A percentile compares a stretch with the other conserved stretches of the same genome.
These are phyloP conservation scores for Lachnellula arida DNA, from an alignment of 2,329 filamentous ascomycete genomes.

Conservation along the genomic window DNA sequence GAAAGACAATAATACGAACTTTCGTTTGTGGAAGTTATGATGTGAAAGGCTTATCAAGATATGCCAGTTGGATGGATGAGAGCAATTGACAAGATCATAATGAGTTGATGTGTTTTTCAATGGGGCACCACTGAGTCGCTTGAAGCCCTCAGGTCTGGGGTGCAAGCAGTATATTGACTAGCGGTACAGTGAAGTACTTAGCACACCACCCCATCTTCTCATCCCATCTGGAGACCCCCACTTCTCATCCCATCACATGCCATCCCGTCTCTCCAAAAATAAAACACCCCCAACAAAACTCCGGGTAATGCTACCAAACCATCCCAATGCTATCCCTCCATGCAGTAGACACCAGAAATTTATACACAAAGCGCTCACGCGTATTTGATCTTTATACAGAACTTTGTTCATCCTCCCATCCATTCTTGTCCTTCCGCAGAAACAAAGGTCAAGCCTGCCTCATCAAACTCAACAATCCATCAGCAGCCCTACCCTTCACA, in stretches of 20 bases:
- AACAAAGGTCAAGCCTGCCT: neutral
- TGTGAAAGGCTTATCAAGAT: no score
- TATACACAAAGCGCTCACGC: neutral
- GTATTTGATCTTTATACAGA: neutral
- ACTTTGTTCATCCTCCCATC: neutral
- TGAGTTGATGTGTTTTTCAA: no score
- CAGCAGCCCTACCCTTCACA: conserved; percentile 46
- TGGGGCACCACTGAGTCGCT: no score
- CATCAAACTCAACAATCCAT: conserved; percentile 42
- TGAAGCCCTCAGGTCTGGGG: no score
- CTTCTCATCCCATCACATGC: neutral
- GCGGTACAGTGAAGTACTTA: no score
- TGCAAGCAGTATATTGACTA: no score
- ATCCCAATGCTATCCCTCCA: neutral
- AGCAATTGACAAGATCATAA: no score
- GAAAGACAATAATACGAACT: no score
- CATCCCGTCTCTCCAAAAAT: neutral
- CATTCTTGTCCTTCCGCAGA: neutral
- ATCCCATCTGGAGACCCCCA: no score
- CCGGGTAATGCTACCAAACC: neutral
- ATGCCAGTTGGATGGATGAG: no score
- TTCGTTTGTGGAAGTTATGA: no score
- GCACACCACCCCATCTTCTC: no score
- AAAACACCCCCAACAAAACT: neutral
- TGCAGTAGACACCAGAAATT: neutral